Percentiles rank a stretch among this genome's conserved stretches.
Evolutionary conservation across 306 rosid species (phyloP).

Genomic region (Trifolium repens): DNA sequence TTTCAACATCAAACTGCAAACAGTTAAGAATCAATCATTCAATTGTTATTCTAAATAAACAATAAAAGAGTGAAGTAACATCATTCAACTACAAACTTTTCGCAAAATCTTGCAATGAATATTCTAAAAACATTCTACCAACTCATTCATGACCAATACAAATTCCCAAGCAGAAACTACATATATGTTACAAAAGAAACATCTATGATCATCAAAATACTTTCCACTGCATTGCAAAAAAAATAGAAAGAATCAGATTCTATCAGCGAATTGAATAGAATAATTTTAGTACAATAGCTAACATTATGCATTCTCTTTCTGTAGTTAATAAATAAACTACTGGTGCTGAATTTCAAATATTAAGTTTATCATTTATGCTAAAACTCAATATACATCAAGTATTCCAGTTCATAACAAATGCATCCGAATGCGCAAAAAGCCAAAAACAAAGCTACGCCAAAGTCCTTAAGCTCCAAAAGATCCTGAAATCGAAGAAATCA

Average conservation of each 20-base stretch:
- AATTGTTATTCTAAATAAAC: not conserved
- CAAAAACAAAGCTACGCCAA: constrained; percentile 18
- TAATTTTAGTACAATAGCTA: not conserved
- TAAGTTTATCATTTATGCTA: constrained; percentile 7
- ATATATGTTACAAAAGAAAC: not conserved
- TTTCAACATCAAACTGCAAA: constrained; percentile 13
- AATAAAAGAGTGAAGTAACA: not conserved
- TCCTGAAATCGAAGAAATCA: constrained; percentile 16
- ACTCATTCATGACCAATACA: constrained; percentile 4
- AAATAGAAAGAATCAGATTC: constrained; percentile 10
- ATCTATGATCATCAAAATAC: too few species aligned
- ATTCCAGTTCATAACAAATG: not conserved
- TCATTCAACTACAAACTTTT: constrained; percentile 17
- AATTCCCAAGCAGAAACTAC: constrained; percentile 18
- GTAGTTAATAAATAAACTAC: constrained; percentile 19
- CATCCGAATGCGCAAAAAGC: constrained; percentile 3
- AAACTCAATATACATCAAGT: not conserved
- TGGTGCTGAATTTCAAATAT: constrained; percentile 13
- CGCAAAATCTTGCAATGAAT: not conserved
- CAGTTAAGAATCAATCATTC: constrained; percentile 27
- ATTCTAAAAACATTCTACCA: not conserved
- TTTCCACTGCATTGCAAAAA: too few species aligned
- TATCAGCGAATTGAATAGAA: constrained; percentile 25
- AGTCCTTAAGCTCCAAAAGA: constrained; percentile 9
- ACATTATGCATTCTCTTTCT: not conserved